Evolutionary conservation across 768 basidiomycete species (phyloP).

Genomic region (Lactarius vividus): DNA sequence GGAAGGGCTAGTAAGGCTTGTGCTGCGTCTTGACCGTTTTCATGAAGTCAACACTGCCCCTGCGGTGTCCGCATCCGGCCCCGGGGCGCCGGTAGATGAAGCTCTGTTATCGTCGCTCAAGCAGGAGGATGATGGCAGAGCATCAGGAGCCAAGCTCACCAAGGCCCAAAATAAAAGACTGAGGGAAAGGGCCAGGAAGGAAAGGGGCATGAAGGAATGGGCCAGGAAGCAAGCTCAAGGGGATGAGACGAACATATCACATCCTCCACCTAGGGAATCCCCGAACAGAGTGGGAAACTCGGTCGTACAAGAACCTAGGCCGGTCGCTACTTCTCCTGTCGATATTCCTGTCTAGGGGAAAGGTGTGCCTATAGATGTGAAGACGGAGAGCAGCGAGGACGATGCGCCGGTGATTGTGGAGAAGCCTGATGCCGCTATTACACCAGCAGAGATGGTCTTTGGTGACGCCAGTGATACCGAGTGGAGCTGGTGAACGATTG

Average conservation of each 20-base stretch:
- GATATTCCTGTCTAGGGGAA: slow-evolving; percentile 6
- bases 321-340: slow-evolving; percentile 1
- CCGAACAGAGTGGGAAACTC: slow-evolving; percentile 5
- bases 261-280: background rate
- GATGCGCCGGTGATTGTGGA: slow-evolving; percentile 4
- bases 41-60: slow-evolving; percentile 3
- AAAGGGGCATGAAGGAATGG: too few species aligned
- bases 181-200: background rate
- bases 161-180: background rate
- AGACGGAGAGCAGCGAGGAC: slow-evolving; percentile 9
- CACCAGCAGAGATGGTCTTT: background rate
- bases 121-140: background rate
- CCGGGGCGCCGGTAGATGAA: slow-evolving; percentile 1
- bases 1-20: background rate
- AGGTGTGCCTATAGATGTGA: slow-evolving; percentile 9
- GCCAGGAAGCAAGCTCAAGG: too few species aligned
- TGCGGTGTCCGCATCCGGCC: background rate
- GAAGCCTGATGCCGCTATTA: background rate
- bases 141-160: background rate
- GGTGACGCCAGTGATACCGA: background rate
- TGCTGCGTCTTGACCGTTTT: background rate
- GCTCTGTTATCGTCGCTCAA: background rate
- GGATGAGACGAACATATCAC: too few species aligned
- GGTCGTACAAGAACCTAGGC: slow-evolving; percentile 13
- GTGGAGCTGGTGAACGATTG: background rate